Evolutionary conservation across 2,329 filamentous ascomycete species (phyloP).

Genomic region (Stagonosporopsis vannaccii): DNA sequence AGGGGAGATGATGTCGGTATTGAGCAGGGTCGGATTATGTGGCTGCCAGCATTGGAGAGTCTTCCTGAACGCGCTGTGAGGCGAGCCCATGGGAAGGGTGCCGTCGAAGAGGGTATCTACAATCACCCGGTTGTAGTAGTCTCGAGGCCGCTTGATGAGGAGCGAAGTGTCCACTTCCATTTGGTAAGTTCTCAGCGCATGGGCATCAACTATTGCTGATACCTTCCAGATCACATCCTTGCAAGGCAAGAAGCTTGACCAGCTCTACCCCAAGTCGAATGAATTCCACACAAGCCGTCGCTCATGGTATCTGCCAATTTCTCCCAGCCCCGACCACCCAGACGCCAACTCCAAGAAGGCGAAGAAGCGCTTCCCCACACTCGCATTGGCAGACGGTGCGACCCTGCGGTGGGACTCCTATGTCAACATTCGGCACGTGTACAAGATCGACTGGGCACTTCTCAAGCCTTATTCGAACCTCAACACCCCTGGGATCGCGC

Average conservation of each 20-base stretch:
- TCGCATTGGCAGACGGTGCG: slow-evolving; percentile 32
- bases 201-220: slow-evolving; percentile 18
- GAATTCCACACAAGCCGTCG: slow-evolving; percentile 43
- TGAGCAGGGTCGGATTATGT: slow-evolving; percentile 40
- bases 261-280: slow-evolving; percentile 43
- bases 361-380: slow-evolving; percentile 40
- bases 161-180: slow-evolving; percentile 42
- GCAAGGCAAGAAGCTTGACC: slow-evolving; percentile 41
- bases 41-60: slow-evolving; percentile 41
- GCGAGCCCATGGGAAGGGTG: slow-evolving; percentile 41
- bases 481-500: slow-evolving; percentile 22
- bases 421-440: slow-evolving; percentile 45
- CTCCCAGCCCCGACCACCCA: slow-evolving; percentile 41
- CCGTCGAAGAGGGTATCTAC: slow-evolving; percentile 44
- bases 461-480: slow-evolving; percentile 39
- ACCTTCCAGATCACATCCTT: slow-evolving; percentile 43
- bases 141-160: slow-evolving; percentile 39
- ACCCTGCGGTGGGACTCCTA: slow-evolving; percentile 43
- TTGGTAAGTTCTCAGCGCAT: slow-evolving; percentile 33
- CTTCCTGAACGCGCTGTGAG: slow-evolving; percentile 36
- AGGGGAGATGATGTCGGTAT: slow-evolving; percentile 27
- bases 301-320: slow-evolving; percentile 45
- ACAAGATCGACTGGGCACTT: slow-evolving; percentile 41
- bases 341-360: slow-evolving; percentile 43
- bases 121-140: slow-evolving; percentile 45